A percentile compares a stretch with the other conserved stretches of the same genome.
phyloP scores from a whole-genome alignment of 352 stramenopile species.

The Phytophthora uliginosa region DNA sequence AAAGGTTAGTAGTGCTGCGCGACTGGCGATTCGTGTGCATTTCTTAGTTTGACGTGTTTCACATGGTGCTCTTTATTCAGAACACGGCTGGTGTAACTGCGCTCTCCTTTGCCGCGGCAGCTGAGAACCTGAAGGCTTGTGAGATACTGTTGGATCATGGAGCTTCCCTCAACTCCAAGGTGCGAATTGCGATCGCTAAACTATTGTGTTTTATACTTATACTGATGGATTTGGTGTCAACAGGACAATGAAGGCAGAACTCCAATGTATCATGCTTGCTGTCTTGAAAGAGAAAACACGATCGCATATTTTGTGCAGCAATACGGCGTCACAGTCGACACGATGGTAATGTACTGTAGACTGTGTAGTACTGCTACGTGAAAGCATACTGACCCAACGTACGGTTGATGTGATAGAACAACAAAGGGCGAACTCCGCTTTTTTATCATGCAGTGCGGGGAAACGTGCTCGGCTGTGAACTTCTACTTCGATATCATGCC shows the following conservation, averaged over 20 bases:
- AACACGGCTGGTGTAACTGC: slow-evolving; percentile 43
- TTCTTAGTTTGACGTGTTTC: not conserved
- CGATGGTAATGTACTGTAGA: slow-evolving; percentile 23
- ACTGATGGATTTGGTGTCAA: not conserved
- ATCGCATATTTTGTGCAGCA: slow-evolving; percentile 50
- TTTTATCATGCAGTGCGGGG: slow-evolving; percentile 60
- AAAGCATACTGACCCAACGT: not conserved
- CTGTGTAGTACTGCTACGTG: not conserved
- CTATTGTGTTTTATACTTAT: not conserved
- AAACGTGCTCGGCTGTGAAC: slow-evolving; percentile 50
- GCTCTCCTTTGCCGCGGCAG: slow-evolving; percentile 38
- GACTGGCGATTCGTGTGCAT: not conserved
- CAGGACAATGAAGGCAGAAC: slow-evolving; percentile 61
- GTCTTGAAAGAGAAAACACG: slow-evolving; percentile 45
- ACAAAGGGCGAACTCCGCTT: slow-evolving; percentile 50
- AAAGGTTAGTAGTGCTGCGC: slow-evolving; percentile 24
- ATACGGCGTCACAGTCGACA: slow-evolving; percentile 37
- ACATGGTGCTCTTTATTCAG: slow-evolving; percentile 5
- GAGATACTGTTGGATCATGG: slow-evolving; percentile 47
- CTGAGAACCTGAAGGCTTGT: slow-evolving; percentile 40
- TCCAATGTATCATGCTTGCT: slow-evolving; percentile 57
- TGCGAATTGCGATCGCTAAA: slow-evolving; percentile 3
- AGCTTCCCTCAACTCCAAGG: slow-evolving; percentile 47
- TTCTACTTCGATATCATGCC: slow-evolving; percentile 48
- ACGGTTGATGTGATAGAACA: slow-evolving; percentile 35